Evolutionary conservation across 345 rosid genomes (phyloP).

Genomic region (Barbarea vulgaris): DNA sequence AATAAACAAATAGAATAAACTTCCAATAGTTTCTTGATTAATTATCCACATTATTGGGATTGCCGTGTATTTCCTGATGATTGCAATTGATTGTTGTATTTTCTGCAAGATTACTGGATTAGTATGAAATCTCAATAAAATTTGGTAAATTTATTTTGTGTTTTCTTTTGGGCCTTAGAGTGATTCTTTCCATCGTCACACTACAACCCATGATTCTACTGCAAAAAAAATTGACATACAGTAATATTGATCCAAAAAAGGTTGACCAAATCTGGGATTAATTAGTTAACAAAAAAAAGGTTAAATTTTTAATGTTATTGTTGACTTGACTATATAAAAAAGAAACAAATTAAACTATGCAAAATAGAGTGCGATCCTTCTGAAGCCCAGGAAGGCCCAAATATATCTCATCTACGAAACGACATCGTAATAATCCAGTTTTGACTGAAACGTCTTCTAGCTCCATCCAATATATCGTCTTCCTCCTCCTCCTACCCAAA

Average conservation of each 20-base stretch:
- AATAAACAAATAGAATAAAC: constrained; percentile 9
- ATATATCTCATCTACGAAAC: not conserved
- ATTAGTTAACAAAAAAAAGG: constrained; percentile 6
- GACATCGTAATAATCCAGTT: not conserved
- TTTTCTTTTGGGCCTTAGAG: too few species aligned
- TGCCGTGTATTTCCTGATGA: constrained; percentile 5
- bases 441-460: constrained; percentile 35
- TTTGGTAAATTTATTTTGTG: not conserved
- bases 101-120: constrained; percentile 14
- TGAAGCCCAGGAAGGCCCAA: constrained; percentile 26
- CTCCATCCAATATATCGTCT: constrained; percentile 28
- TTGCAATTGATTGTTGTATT: constrained; percentile 28
- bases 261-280: not conserved
- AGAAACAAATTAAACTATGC: not conserved
- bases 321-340: not conserved
- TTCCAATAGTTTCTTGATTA: constrained; percentile 23
- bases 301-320: not conserved
- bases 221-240: too few species aligned
- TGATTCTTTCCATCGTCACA: too few species aligned
- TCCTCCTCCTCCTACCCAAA: constrained; percentile 16
- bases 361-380: not conserved
- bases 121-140: not conserved
- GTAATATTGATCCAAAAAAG: too few species aligned
- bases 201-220: too few species aligned
- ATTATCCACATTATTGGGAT: not conserved